Evolutionary conservation across 2,329 filamentous ascomycete species (phyloP).

Genomic region (Fusarium equiseti): DNA sequence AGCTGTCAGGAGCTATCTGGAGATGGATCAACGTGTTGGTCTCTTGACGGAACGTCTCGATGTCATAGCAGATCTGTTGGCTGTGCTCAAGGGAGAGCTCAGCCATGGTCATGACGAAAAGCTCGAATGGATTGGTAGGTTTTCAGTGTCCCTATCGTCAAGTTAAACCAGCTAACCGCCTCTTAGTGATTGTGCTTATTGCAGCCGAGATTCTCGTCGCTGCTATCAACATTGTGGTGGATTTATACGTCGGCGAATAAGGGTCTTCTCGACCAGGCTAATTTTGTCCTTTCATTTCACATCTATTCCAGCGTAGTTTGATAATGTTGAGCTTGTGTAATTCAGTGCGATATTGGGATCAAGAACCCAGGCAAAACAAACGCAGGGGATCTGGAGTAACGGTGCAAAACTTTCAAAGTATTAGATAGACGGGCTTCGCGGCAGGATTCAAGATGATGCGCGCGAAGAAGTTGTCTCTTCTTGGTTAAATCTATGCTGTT

Average conservation of each 20-base stretch:
- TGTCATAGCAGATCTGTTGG: constrained; percentile 92
- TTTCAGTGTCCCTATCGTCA: not conserved
- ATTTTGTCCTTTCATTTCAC: not conserved
- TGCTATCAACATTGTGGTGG: constrained; percentile 93
- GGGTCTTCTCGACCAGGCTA: constrained; percentile 18
- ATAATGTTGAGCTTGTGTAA: constrained; percentile 12
- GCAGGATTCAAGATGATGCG: constrained; percentile 29
- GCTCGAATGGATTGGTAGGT: constrained; percentile 87
- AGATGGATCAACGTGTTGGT: constrained; percentile 96
- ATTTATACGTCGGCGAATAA: constrained; percentile 74
- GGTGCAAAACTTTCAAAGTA: constrained; percentile 35
- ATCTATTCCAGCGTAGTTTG: constrained; percentile 15
- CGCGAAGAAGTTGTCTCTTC: constrained; percentile 14
- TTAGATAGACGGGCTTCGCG: constrained; percentile 46
- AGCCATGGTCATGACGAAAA: constrained; percentile 93
- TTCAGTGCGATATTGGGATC: constrained; percentile 17
- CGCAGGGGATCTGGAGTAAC: constrained; percentile 21
- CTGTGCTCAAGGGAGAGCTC: constrained; percentile 94
- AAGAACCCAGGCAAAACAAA: constrained; percentile 1
- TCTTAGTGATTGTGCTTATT: constrained; percentile 89
- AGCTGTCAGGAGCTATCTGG: constrained; percentile 92
- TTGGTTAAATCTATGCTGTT: constrained; percentile 17
- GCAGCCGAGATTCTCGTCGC: constrained; percentile 95
- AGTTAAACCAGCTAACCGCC: constrained; percentile 14
- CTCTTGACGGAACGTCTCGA: constrained; percentile 86